phyloP scores from a whole-genome alignment of 139 green algal species.

The Chlamydomonas applanata region DNA sequence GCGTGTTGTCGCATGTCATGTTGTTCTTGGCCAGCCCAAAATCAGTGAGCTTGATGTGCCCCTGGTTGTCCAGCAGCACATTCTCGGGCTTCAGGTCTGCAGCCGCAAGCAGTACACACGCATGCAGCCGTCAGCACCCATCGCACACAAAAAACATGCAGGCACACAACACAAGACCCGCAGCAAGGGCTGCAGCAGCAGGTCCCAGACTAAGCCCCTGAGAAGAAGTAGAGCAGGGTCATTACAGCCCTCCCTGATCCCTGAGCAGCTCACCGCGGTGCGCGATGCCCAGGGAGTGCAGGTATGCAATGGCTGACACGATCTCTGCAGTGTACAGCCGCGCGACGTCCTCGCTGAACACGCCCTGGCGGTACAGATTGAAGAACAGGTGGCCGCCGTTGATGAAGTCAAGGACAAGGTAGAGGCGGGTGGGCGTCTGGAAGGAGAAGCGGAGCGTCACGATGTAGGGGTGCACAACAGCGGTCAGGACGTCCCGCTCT shows the following conservation, averaged over 20 bases:
- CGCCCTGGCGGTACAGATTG: slow-evolving; percentile 87
- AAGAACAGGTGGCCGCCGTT: slow-evolving; percentile 99
- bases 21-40: slow-evolving; percentile 85
- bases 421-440: slow-evolving; percentile 93
- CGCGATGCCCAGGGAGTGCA: slow-evolving; percentile 84
- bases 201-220: too few species aligned
- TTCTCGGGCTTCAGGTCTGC: slow-evolving; percentile 62
- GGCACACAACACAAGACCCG: background rate
- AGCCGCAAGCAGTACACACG: background rate
- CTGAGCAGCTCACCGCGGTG: slow-evolving; percentile 71
- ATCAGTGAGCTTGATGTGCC: slow-evolving; percentile 92
- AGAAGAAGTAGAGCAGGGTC: too few species aligned
- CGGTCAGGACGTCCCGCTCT: slow-evolving; percentile 91
- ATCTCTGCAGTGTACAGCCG: slow-evolving; percentile 95
- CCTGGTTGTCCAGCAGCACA: slow-evolving; percentile 86
- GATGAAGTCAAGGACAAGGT: slow-evolving; percentile 97
- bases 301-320: slow-evolving; percentile 86
- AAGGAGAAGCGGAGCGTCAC: slow-evolving; percentile 93
- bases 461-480: slow-evolving; percentile 94
- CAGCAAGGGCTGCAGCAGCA: background rate
- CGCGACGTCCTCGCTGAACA: slow-evolving; percentile 85
- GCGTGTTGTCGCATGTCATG: slow-evolving; percentile 47
- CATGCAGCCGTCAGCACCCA: too few species aligned
- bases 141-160: too few species aligned
- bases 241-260: too few species aligned